Percentiles rank a stretch among this genome's conserved stretches.
Conservation (phyloP, 2,329 filamentous ascomycete genomes). For the Botrytis elliptica region DNA sequence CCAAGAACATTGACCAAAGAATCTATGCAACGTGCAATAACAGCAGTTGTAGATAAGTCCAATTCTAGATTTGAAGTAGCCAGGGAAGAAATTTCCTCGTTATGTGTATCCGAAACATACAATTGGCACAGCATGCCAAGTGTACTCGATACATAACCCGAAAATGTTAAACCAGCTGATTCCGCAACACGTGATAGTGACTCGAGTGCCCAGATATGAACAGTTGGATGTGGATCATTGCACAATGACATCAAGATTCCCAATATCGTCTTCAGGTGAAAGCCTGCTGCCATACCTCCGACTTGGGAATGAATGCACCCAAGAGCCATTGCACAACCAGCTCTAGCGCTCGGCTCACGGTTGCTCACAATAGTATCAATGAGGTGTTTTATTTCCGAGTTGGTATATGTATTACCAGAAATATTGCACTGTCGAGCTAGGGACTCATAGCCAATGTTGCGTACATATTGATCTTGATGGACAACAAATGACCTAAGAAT, state of each 20-base stretch:
- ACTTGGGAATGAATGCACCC: conserved; percentile 94
- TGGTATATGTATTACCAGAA: conserved; percentile 86
- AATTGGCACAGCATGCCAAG: conserved; percentile 92
- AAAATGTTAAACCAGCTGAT: conserved; percentile 89
- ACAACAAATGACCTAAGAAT: conserved; percentile 70
- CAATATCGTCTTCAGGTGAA: conserved; percentile 95
- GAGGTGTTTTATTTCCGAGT: conserved; percentile 83
- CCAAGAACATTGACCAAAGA: conserved; percentile 96
- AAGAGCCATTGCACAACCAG: conserved; percentile 90
- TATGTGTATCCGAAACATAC: conserved; percentile 88
- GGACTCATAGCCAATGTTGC: conserved; percentile 80
- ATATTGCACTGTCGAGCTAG: conserved; percentile 74
- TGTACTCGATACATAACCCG: conserved; percentile 83
- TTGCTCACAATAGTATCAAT: conserved; percentile 94
- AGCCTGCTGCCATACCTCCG: conserved; percentile 94
- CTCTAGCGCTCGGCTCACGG: conserved; percentile 86
- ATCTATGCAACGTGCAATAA: conserved; percentile 84
- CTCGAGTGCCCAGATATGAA: conserved; percentile 95
- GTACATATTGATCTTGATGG: conserved; percentile 80
- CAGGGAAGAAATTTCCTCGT: conserved; percentile 74
- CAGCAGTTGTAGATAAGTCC: conserved; percentile 76
- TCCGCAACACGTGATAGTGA: conserved; percentile 84
- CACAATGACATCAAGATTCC: conserved; percentile 97
- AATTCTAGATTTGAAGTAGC: conserved; percentile 89
- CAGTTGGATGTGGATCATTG: conserved; percentile 90